Evolutionary conservation across 192 early-diverging fungal species (phyloP).

Genomic region (Podochytrium sp.): DNA sequence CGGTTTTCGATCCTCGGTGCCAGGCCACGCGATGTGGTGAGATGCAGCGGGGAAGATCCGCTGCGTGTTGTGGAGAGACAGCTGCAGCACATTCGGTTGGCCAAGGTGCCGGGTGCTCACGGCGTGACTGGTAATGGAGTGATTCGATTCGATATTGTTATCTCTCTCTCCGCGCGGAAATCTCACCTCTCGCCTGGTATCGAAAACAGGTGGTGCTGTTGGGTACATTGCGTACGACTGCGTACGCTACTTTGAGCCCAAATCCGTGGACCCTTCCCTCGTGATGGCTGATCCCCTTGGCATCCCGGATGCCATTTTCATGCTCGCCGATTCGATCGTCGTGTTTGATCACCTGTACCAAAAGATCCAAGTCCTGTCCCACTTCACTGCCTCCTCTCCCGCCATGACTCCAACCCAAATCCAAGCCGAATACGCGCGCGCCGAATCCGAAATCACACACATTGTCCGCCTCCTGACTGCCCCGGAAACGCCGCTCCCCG

Average conservation of each 20-base stretch:
- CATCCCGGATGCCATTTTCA: slow-evolving; percentile 91
- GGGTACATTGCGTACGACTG: slow-evolving; percentile 98
- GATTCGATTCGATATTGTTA: too few species aligned
- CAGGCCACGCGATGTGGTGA: slow-evolving; percentile 85
- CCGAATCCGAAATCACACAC: slow-evolving; percentile 70
- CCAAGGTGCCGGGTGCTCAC: slow-evolving; percentile 82
- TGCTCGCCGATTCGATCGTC: slow-evolving; percentile 95
- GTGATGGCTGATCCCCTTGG: slow-evolving; percentile 79
- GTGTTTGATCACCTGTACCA: slow-evolving; percentile 95
- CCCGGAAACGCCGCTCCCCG: slow-evolving; percentile 75
- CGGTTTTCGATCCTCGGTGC: slow-evolving; percentile 96
- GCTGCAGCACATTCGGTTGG: slow-evolving; percentile 74
- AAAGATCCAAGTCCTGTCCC: slow-evolving; percentile 88
- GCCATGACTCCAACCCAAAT: slow-evolving; percentile 51
- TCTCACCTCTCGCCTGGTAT: too few species aligned
- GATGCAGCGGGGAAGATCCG: slow-evolving; percentile 82
- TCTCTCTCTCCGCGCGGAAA: too few species aligned
- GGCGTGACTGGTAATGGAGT: slow-evolving; percentile 76
- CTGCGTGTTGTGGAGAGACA: slow-evolving; percentile 84
- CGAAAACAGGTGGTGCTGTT: slow-evolving; percentile 92
- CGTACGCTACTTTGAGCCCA: slow-evolving; percentile 97
- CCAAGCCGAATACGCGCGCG: slow-evolving; percentile 69
- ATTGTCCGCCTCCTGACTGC: slow-evolving; percentile 66
- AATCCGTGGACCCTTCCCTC: slow-evolving; percentile 64
- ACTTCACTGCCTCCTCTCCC: slow-evolving; percentile 45